Conservation (phyloP, 495 filamentous ascomycete species). For the Corynascus novoguineensis region DNA sequence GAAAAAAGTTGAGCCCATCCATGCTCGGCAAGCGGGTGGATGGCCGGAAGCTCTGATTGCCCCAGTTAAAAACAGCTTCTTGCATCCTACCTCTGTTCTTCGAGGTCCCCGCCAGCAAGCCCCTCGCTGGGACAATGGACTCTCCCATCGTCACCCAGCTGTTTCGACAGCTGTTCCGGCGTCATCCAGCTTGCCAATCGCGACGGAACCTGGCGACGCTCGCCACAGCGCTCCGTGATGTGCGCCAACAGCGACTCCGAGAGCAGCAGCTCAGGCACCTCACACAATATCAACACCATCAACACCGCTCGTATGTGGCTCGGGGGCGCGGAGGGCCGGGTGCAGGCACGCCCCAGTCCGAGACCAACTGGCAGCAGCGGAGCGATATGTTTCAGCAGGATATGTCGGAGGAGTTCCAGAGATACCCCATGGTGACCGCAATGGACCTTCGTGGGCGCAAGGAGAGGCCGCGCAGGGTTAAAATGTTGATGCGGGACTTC, state of each 20-base stretch:
- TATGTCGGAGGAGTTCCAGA: slow-evolving; percentile 68
- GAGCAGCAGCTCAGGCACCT: slow-evolving; percentile 6
- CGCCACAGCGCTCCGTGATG: slow-evolving; percentile 38
- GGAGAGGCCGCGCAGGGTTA: slow-evolving; percentile 79
- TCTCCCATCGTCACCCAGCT: slow-evolving; percentile 69
- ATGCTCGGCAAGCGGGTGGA: not conserved
- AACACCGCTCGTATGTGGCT: slow-evolving; percentile 25
- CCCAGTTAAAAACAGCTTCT: slow-evolving; percentile 9
- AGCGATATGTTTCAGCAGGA: slow-evolving; percentile 64
- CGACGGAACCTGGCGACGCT: slow-evolving; percentile 44
- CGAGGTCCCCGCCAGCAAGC: not conserved
- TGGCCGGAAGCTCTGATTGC: not conserved
- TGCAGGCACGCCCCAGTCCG: slow-evolving; percentile 25
- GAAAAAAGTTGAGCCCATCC: slow-evolving; percentile 19
- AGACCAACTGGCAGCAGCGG: slow-evolving; percentile 75
- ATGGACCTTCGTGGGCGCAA: slow-evolving; percentile 62
- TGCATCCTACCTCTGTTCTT: not conserved
- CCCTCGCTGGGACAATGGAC: slow-evolving; percentile 59
- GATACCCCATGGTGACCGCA: slow-evolving; percentile 79
- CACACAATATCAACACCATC: slow-evolving; percentile 23
- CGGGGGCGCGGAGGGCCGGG: slow-evolving; percentile 25
- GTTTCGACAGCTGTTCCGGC: slow-evolving; percentile 77
- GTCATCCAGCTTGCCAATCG: slow-evolving; percentile 63
- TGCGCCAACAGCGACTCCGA: slow-evolving; percentile 19
- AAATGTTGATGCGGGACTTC: slow-evolving; percentile 96